Base-by-base conservation (phyloP, 441 rosid genomes). In the Adansonia madagascariensis region DNA sequence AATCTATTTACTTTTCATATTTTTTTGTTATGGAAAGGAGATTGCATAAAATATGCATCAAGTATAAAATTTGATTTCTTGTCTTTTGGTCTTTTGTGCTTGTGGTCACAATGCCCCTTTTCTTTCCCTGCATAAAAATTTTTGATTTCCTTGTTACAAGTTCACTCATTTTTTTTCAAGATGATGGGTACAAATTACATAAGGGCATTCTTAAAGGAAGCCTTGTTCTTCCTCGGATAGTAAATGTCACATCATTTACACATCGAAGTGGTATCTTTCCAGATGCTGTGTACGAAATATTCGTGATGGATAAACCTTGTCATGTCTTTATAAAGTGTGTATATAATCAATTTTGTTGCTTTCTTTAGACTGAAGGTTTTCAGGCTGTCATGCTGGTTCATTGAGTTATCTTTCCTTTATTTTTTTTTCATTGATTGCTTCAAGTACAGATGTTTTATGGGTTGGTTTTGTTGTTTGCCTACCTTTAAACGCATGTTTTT, bases 181-280 rank as follows among this genome's bases (percentile, higher is more conserved):
- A 89, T 92, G 97, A 87, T 94, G 87, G 86, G 86, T 79, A 88
- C 98, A 56, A 96, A 96, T 81, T 94, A 91, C 70, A 67, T 90
- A 4, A 97, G 98, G 14, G 81, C 94, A 11, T 92, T 92, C 91
- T 96, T 61, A 80, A 67, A 84, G 88, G 85, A 81, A 94, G 98
- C 83, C 89, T 83, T 65, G 83, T 87, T 78, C 90, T 94, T 81
- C 90, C 98, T 64, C 84, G 97, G 82, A 86, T 96, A 14, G 97
- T 94, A 68, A 92, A 96, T 84, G 97, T 92, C 50, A 85, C 97
- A 11, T 96, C 98, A 56, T 96, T 96, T 74, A 94, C 98, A 1
- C 98, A 94, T 84, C 89, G 91, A 77, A 80, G 77, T 76, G 88
- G 98, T 71, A 73, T 50, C 27, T 31, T 75, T 49, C 61, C 53